Conservation (phyloP, 2,329 filamentous ascomycete species). For the Calonectria pteridis region DNA sequence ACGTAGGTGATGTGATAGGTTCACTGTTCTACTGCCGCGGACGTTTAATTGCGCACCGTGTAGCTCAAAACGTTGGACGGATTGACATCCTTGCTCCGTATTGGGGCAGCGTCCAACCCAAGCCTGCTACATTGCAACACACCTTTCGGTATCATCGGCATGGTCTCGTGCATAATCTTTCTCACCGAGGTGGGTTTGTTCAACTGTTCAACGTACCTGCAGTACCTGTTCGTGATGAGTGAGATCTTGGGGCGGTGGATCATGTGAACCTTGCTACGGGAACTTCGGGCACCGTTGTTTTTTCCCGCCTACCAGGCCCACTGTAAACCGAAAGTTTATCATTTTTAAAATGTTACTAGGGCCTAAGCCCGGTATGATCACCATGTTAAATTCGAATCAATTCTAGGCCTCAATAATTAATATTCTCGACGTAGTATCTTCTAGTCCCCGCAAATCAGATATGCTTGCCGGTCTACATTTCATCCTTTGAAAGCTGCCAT, state of each 20-base stretch:
- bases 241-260: not conserved
- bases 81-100: not conserved
- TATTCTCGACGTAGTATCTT: not conserved
- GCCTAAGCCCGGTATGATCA: not conserved
- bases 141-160: not conserved
- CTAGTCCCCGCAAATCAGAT: too few species aligned
- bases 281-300: not conserved
- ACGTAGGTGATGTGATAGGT: not conserved
- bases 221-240: not conserved
- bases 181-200: not conserved
- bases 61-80: not conserved
- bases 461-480: not conserved
- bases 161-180: not conserved
- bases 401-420: not conserved
- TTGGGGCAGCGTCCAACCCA: not conserved
- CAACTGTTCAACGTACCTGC: not conserved
- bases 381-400: not conserved
- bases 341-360: not conserved
- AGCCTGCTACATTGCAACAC: not conserved
- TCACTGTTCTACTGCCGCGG: not conserved
- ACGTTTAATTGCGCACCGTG: not conserved
- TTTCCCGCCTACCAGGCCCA: not conserved
- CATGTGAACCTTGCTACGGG: not conserved
- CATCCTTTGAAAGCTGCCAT: not conserved
- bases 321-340: not conserved